These are phyloP conservation scores for Staphylotrichum tortipilum DNA, from an alignment of 495 filamentous ascomycete species.

Conservation along the genomic window DNA sequence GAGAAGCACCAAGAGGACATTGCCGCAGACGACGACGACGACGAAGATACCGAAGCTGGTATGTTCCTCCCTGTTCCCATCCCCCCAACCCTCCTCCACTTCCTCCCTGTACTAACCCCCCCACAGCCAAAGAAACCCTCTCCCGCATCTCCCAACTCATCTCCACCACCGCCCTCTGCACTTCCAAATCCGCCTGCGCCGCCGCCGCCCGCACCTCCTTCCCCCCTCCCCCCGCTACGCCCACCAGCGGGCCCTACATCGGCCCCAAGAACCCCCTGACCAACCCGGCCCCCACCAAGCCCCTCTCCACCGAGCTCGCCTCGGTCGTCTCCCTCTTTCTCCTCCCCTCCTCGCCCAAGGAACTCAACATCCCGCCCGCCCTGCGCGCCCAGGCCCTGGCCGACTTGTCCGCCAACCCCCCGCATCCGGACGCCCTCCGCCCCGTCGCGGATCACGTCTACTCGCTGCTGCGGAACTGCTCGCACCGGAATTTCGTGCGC, in stretches of 20 bases:
- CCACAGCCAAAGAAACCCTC: slow-evolving; percentile 23
- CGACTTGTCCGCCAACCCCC: slow-evolving; percentile 16
- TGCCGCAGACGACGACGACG: slow-evolving; percentile 7
- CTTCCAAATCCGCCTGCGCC: slow-evolving; percentile 12
- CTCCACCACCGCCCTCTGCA: slow-evolving; percentile 22
- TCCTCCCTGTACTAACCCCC: background rate
- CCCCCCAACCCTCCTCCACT: background rate
- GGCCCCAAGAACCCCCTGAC: background rate
- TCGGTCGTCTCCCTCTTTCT: slow-evolving; percentile 32
- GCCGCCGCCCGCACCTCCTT: slow-evolving; percentile 5
- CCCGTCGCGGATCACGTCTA: slow-evolving; percentile 37
- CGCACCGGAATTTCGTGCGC: slow-evolving; percentile 43
- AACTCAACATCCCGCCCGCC: slow-evolving; percentile 33
- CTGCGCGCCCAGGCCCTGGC: slow-evolving; percentile 25
- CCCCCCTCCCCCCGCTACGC: too few relatives aligned
- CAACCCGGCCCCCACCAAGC: background rate
- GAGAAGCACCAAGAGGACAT: slow-evolving; percentile 2
- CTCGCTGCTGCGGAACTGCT: slow-evolving; percentile 41
- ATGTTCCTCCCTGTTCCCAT: background rate
- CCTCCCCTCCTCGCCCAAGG: slow-evolving; percentile 27
- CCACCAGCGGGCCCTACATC: background rate
- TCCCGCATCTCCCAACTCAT: slow-evolving; percentile 30
- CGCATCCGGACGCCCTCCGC: slow-evolving; percentile 21
- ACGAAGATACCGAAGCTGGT: slow-evolving; percentile 21
- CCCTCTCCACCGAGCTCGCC: slow-evolving; percentile 23